Conservation (phyloP, 768 basidiomycete species). For the Phylloporus rhodoxanthus region DNA sequence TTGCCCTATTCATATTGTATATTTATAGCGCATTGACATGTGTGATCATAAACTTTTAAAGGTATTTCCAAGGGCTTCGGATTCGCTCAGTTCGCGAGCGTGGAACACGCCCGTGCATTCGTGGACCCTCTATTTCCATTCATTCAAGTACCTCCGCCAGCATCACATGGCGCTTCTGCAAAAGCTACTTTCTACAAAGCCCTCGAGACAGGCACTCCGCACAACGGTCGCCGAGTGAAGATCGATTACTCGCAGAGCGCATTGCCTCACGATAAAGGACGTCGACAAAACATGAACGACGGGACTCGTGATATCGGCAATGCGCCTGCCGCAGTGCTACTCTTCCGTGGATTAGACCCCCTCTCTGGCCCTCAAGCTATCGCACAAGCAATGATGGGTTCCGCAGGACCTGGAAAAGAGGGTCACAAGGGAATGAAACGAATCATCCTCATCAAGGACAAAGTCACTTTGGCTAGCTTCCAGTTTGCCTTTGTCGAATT, state of each 20-base stretch:
- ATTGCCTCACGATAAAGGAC: constrained; percentile 60
- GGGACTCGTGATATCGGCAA: constrained; percentile 96
- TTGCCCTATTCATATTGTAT: constrained; percentile 74
- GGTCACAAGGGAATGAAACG: constrained; percentile 85
- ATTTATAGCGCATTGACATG: constrained; percentile 68
- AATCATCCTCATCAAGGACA: constrained; percentile 86
- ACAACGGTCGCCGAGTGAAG: constrained; percentile 82
- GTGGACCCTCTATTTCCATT: constrained; percentile 89
- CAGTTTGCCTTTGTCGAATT: constrained; percentile 96
- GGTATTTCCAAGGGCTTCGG: constrained; percentile 94
- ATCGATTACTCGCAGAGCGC: constrained; percentile 93
- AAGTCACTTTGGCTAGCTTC: constrained; percentile 80
- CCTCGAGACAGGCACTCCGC: constrained; percentile 61
- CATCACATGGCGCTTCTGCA: constrained; percentile 79
- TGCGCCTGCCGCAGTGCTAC: constrained; percentile 70
- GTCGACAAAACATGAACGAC: constrained; percentile 73
- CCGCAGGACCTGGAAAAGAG: constrained; percentile 70
- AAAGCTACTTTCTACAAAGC: constrained; percentile 68
- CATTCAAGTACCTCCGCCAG: constrained; percentile 86
- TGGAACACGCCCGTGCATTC: constrained; percentile 85
- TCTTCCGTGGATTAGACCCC: constrained; percentile 88
- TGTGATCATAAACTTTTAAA: constrained; percentile 62
- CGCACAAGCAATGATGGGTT: constrained; percentile 72
- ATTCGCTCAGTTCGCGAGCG: constrained; percentile 86
- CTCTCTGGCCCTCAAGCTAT: constrained; percentile 86